A percentile compares a stretch with the other conserved stretches of the same genome.
Conservation (phyloP, 306 rosid species). For the Arachis hypogaea region DNA sequence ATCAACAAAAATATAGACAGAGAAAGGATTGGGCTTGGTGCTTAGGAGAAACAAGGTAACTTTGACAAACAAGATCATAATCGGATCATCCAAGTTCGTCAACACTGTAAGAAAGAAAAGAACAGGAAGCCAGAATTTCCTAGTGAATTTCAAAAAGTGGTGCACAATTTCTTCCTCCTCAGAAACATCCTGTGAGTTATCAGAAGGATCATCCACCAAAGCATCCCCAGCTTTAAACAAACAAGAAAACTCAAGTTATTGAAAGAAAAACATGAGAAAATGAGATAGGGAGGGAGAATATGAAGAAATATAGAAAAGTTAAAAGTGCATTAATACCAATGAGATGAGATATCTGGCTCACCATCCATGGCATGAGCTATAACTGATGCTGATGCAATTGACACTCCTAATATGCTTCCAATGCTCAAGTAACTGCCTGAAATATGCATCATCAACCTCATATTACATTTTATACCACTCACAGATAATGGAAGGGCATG, state of each 20-base stretch:
- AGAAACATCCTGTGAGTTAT: conserved; percentile 40
- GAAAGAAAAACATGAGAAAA: background rate
- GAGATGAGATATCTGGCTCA: conserved; percentile 45
- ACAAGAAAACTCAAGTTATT: conserved; percentile 27
- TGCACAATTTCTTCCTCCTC: conserved; percentile 45
- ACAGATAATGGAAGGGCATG: conserved; percentile 12
- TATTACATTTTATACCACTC: conserved; percentile 13
- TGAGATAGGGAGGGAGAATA: background rate
- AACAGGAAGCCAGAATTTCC: conserved; percentile 70
- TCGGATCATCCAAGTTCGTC: conserved; percentile 57
- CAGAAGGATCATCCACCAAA: conserved; percentile 43
- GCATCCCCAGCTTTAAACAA: conserved; percentile 52
- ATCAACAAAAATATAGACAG: conserved; percentile 70
- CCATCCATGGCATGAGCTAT: conserved; percentile 72
- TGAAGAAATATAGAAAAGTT: conserved; percentile 14
- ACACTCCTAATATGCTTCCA: conserved; percentile 56
- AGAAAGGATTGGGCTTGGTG: conserved; percentile 78
- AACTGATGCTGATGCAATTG: conserved; percentile 54
- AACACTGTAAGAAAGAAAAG: conserved; percentile 57
- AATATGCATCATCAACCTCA: conserved; percentile 33
- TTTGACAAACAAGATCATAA: conserved; percentile 45
- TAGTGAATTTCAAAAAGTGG: conserved; percentile 51
- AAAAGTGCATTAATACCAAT: conserved; percentile 42
- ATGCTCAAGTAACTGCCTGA: conserved; percentile 49
- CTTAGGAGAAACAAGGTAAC: conserved; percentile 62